Percentiles rank a stretch among this genome's conserved stretches.
These are phyloP conservation scores for Ochetophila trinervis DNA, from an alignment of 306 rosid genomes.

Conservation along the genomic window DNA sequence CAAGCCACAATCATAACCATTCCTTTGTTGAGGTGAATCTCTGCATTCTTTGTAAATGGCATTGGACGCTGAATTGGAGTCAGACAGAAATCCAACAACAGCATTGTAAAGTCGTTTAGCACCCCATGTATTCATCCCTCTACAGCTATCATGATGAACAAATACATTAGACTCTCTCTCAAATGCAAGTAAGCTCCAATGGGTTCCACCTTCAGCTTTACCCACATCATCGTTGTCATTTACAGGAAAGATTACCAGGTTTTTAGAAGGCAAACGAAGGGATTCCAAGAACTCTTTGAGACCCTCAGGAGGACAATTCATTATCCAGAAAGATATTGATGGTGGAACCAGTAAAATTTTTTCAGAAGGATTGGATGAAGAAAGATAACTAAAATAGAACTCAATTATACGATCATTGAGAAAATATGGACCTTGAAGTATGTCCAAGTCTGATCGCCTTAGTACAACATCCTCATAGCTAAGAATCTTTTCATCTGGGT, in stretches of 20 bases:
- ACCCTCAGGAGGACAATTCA: constrained; percentile 53
- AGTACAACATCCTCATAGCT: constrained; percentile 90
- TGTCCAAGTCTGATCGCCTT: constrained; percentile 68
- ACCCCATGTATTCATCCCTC: constrained; percentile 37
- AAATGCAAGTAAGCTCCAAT: constrained; percentile 87
- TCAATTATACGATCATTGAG: constrained; percentile 81
- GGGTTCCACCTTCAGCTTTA: constrained; percentile 75
- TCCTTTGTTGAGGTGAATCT: constrained; percentile 63
- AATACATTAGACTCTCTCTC: constrained; percentile 52
- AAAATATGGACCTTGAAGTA: constrained; percentile 66
- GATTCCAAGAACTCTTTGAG: constrained; percentile 71
- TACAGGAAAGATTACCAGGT: constrained; percentile 64
- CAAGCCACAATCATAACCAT: constrained; percentile 85
- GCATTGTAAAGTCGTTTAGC: constrained; percentile 59
- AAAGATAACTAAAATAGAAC: constrained; percentile 69
- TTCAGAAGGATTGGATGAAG: constrained; percentile 41
- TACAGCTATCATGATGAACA: constrained; percentile 72
- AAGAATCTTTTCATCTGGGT: constrained; percentile 66
- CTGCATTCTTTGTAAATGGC: constrained; percentile 45
- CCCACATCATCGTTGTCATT: constrained; percentile 70
- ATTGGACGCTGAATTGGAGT: constrained; percentile 26
- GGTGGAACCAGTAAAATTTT: constrained; percentile 72
- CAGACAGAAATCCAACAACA: constrained; percentile 42
- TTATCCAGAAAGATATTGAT: constrained; percentile 79
- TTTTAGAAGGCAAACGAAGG: constrained; percentile 53